Evolutionary conservation across 805 yeast species (phyloP).

Genomic region (Cyberlindnera euphorbiae): DNA sequence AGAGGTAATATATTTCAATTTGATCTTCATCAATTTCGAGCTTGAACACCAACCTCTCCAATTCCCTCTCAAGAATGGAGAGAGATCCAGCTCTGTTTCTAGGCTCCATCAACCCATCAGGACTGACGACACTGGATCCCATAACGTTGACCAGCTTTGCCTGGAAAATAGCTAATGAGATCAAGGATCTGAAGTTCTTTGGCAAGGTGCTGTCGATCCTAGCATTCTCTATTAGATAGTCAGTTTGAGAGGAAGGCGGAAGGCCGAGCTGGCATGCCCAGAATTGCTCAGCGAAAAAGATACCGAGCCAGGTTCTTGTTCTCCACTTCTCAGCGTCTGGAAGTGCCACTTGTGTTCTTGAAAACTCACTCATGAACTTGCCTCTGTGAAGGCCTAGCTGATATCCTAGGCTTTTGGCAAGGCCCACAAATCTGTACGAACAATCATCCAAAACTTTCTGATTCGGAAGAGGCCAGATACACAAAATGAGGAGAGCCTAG

Average conservation of each 20-base stretch:
- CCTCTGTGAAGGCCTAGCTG: conserved; percentile 92
- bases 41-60: conserved; percentile 64
- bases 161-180: conserved; percentile 75
- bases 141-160: conserved; percentile 76
- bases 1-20: conserved; percentile 73
- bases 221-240: conserved; percentile 76
- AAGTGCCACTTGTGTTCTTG: conserved; percentile 81
- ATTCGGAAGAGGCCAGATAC: conserved; percentile 91
- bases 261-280: conserved; percentile 86
- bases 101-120: conserved; percentile 87
- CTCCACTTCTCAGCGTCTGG: conserved; percentile 94
- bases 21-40: conserved; percentile 61
- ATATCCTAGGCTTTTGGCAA: conserved; percentile 78
- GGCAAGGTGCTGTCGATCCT: conserved; percentile 61
- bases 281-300: conserved; percentile 82
- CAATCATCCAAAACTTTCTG: conserved; percentile 90
- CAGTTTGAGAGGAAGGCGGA: conserved; percentile 83
- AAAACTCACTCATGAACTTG: conserved; percentile 83
- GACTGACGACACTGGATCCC: conserved; percentile 81
- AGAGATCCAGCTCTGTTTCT: conserved; percentile 76
- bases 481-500: conserved; percentile 79
- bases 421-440: conserved; percentile 80
- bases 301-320: conserved; percentile 87
- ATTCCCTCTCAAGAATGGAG: conserved; percentile 71
- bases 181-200: conserved; percentile 61